Conservation (phyloP, 148 eudicot species). For the Rhododendron ovatum region DNA sequence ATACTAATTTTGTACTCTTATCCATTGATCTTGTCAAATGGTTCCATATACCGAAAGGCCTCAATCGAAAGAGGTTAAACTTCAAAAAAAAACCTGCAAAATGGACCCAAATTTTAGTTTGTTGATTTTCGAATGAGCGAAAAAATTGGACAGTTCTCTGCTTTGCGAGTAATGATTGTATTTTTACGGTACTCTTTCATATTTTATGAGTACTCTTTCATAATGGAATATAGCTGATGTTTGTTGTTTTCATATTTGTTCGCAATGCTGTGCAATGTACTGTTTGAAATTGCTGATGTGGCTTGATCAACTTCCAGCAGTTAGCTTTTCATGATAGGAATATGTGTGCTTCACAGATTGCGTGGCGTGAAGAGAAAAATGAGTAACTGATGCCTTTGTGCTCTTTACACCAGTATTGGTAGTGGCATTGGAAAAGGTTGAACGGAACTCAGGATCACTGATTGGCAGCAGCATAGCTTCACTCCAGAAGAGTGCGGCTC, state of each 20-base stretch:
- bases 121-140: neutral
- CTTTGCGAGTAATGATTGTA: neutral
- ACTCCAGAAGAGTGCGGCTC: constrained; percentile 89
- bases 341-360: neutral
- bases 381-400: neutral
- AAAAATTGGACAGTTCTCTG: neutral
- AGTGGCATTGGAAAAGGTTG: constrained; percentile 95
- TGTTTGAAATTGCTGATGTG: neutral
- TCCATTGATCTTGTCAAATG: constrained; percentile 8
- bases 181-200: no score
- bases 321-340: neutral
- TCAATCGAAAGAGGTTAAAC: neutral
- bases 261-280: neutral
- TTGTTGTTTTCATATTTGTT: no score
- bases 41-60: neutral
- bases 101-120: neutral
- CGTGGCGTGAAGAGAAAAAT: neutral
- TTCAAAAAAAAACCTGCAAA: neutral
- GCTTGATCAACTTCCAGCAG: neutral
- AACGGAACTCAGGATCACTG: constrained; percentile 78
- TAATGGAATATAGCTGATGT: no score
- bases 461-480: constrained; percentile 94
- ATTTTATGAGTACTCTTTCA: no score
- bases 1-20: neutral
- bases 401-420: constrained; percentile 54